These are phyloP conservation scores for Chernovozyma sophiae-reginae DNA, from an alignment of 1,139 yeast genomes.

Conservation along the genomic window DNA sequence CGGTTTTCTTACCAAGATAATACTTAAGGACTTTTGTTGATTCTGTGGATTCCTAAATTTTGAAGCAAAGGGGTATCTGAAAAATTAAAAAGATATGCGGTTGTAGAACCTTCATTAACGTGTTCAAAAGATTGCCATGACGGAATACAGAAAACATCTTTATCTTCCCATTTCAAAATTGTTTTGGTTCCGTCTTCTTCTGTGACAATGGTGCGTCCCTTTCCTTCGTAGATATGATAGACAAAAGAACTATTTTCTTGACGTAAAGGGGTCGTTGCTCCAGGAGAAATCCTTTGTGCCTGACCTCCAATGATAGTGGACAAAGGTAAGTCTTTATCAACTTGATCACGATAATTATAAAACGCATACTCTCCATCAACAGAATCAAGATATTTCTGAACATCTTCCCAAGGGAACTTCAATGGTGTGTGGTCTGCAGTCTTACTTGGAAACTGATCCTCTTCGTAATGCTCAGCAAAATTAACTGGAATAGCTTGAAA, in stretches of 20 bases:
- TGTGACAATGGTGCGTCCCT: conserved; percentile 13
- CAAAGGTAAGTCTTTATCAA: conserved; percentile 4
- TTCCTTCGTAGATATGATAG: conserved; percentile 14
- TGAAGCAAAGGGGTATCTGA: conserved; percentile 15
- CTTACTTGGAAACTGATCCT: conserved; percentile 14
- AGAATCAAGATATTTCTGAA: conserved; percentile 12
- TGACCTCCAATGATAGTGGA: conserved; percentile 16
- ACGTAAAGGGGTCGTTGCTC: conserved; percentile 10
- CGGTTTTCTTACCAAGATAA: no score
- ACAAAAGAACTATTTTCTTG: conserved; percentile 17
- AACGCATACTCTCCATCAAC: conserved; percentile 10
- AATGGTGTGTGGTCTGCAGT: conserved; percentile 11
- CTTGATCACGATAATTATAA: conserved; percentile 10
- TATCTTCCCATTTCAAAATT: conserved; percentile 12
- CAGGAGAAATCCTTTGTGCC: conserved; percentile 14
- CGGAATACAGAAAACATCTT: conserved; percentile 18
- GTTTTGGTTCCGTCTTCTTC: conserved; percentile 10
- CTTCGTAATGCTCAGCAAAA: conserved; percentile 17
- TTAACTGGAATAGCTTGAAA: conserved; percentile 20
- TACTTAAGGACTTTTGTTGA: not conserved
- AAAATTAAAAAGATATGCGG: conserved; percentile 14
- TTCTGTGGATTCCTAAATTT: conserved; percentile 14
- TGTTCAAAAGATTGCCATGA: conserved; percentile 16
- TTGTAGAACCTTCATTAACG: conserved; percentile 11
- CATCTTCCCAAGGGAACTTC: conserved; percentile 15